These are phyloP conservation scores for Rhizopogon vesiculosus DNA, from an alignment of 768 basidiomycete species.

Conservation along the genomic window DNA sequence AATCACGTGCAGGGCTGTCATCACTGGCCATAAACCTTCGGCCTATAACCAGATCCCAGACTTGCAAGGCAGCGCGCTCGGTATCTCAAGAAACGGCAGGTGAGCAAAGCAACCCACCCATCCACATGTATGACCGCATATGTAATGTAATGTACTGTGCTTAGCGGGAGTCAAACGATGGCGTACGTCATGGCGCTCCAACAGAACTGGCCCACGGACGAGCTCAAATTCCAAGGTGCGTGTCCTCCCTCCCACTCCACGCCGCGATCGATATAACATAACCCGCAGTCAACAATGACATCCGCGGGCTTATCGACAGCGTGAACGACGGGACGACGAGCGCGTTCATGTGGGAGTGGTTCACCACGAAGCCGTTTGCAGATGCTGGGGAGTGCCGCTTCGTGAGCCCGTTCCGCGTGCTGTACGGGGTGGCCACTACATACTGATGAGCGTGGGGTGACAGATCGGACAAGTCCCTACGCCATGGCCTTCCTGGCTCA, in stretches of 20 bases:
- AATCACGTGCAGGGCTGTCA: conserved; percentile 71
- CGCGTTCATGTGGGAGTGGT: conserved; percentile 96
- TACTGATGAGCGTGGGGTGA: background rate
- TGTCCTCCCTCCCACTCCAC: background rate
- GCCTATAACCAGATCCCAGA: conserved; percentile 67
- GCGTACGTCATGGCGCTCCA: conserved; percentile 91
- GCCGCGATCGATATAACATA: background rate
- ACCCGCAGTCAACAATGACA: conserved; percentile 69
- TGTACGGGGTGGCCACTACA: background rate
- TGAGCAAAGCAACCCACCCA: conserved; percentile 13
- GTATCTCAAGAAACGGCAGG: conserved; percentile 89
- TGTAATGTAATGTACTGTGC: background rate
- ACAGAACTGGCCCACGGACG: conserved; percentile 69
- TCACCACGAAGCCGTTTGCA: conserved; percentile 77
- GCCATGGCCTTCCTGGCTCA: conserved; percentile 96
- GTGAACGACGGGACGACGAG: conserved; percentile 88
- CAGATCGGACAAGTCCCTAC: conserved; percentile 85
- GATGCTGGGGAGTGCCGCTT: conserved; percentile 80
- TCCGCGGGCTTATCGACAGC: conserved; percentile 75
- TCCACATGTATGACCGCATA: background rate
- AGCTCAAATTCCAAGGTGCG: conserved; percentile 69
- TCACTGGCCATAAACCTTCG: conserved; percentile 68
- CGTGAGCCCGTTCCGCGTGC: conserved; percentile 41
- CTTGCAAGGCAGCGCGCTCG: conserved; percentile 76
- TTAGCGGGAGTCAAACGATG: conserved; percentile 89